A percentile compares a stretch with the other conserved stretches of the same genome.
Evolutionary conservation across 2,329 filamentous ascomycete genomes (phyloP).

Genomic region (Ophiostoma tasmaniense): DNA sequence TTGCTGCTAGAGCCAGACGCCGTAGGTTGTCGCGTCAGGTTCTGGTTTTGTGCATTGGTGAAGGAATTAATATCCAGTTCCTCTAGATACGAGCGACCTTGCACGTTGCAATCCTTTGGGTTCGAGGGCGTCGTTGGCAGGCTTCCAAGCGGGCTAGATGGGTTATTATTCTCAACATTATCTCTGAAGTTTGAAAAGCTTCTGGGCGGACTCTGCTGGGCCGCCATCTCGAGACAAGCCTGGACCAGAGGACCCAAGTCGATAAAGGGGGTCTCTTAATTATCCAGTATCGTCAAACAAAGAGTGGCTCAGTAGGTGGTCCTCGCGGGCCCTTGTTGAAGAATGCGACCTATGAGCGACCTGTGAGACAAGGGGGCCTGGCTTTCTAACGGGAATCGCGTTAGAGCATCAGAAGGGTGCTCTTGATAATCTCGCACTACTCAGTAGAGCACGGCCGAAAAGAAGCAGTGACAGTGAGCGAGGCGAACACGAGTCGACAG

Average conservation of each 20-base stretch:
- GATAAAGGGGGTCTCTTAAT: slow-evolving; percentile 12
- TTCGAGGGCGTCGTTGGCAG: background rate
- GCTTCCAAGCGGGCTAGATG: slow-evolving; percentile 3
- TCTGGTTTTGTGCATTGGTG: slow-evolving; percentile 14
- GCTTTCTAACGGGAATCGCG: background rate
- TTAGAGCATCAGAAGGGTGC: background rate
- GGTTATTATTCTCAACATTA: slow-evolving; percentile 11
- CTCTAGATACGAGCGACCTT: slow-evolving; percentile 10
- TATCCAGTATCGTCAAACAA: background rate
- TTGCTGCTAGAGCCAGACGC: background rate
- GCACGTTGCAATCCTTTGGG: slow-evolving; percentile 1
- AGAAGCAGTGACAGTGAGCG: background rate
- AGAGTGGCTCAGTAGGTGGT: background rate
- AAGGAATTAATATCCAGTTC: slow-evolving; percentile 12
- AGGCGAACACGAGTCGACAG: background rate
- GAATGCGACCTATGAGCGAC: background rate
- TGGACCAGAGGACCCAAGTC: slow-evolving; percentile 2
- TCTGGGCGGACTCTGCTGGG: slow-evolving; percentile 10
- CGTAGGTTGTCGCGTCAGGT: background rate
- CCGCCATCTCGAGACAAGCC: slow-evolving; percentile 14
- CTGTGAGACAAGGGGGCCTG: background rate
- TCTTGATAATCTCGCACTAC: background rate
- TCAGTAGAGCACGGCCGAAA: background rate
- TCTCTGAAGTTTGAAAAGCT: background rate
- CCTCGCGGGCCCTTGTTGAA: background rate